Percentiles rank a stretch among this genome's conserved stretches.
These are phyloP conservation scores for Tylopilus balloui DNA, from an alignment of 768 basidiomycete species.

Conservation along the genomic window DNA sequence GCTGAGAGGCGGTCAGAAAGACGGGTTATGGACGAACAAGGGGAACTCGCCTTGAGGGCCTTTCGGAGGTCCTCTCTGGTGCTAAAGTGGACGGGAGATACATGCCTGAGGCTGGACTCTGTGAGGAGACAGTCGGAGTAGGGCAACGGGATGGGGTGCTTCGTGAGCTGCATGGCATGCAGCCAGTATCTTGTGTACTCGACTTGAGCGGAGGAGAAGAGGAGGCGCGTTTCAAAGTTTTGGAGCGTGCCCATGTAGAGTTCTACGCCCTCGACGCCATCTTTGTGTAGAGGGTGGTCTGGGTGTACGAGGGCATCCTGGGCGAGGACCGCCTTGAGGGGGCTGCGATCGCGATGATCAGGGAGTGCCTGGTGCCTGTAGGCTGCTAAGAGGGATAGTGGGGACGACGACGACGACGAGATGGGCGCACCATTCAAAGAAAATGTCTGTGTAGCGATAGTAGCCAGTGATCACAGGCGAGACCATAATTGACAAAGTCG, in stretches of 20 bases:
- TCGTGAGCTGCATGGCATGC: conserved; percentile 65
- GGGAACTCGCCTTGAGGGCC: conserved; percentile 50
- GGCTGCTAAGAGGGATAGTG: background rate
- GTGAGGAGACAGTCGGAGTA: conserved; percentile 74
- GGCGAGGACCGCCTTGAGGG: conserved; percentile 69
- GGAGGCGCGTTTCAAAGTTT: conserved; percentile 70
- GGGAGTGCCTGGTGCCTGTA: conserved; percentile 54
- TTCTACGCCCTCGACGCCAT: conserved; percentile 62
- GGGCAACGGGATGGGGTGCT: conserved; percentile 63
- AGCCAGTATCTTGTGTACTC: conserved; percentile 86
- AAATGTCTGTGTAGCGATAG: conserved; percentile 82
- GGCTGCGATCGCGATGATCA: conserved; percentile 52
- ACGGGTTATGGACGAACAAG: background rate
- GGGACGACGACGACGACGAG: background rate
- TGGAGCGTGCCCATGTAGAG: conserved; percentile 72
- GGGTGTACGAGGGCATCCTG: conserved; percentile 66
- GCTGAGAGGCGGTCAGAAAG: conserved; percentile 35
- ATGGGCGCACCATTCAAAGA: conserved; percentile 66
- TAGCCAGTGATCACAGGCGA: conserved; percentile 59
- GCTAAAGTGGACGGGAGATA: conserved; percentile 54
- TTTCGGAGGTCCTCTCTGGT: conserved; percentile 51
- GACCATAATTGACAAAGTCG: conserved; percentile 18
- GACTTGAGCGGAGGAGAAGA: conserved; percentile 80
- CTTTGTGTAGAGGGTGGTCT: conserved; percentile 65
- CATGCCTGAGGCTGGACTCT: conserved; percentile 49